These are phyloP conservation scores for Aspergillus asperescens DNA, from an alignment of 495 filamentous ascomycete genomes.

Conservation along the genomic window DNA sequence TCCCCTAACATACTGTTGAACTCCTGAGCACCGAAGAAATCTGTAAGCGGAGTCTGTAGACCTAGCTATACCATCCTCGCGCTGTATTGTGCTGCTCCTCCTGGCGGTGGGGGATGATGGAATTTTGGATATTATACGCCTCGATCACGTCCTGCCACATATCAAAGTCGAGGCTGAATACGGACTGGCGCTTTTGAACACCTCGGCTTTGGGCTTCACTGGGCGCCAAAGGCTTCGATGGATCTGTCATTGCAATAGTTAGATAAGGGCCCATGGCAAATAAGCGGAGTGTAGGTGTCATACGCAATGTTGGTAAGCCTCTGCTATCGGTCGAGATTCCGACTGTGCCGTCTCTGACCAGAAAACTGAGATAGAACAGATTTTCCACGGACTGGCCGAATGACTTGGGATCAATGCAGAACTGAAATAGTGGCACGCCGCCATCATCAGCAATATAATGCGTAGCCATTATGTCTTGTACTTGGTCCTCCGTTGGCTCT, in stretches of 20 bases:
- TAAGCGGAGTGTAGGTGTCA: constrained; percentile 24
- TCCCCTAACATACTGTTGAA: background rate
- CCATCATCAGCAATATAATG: constrained; percentile 56
- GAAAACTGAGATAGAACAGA: constrained; percentile 91
- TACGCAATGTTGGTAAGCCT: constrained; percentile 67
- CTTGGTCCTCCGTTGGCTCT: constrained; percentile 30
- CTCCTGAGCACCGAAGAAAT: background rate
- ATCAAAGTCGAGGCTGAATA: constrained; percentile 77
- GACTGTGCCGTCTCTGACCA: constrained; percentile 79
- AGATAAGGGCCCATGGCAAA: constrained; percentile 10
- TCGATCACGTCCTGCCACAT: constrained; percentile 74
- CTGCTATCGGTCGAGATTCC: constrained; percentile 60
- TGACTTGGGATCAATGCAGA: constrained; percentile 79
- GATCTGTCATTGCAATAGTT: constrained; percentile 29
- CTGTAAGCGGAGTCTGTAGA: background rate
- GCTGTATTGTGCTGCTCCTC: constrained; percentile 47
- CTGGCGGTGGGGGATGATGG: constrained; percentile 79
- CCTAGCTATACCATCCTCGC: constrained; percentile 72
- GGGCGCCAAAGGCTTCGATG: constrained; percentile 35
- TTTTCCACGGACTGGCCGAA: constrained; percentile 98
- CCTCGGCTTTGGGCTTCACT: constrained; percentile 44
- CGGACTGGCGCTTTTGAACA: constrained; percentile 69
- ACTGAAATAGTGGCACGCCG: constrained; percentile 70
- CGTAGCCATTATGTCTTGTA: constrained; percentile 45
- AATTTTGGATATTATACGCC: constrained; percentile 64